Evolutionary conservation across 176 grass and related monocot species (phyloP).

Genomic region (Carex myosuroides): DNA sequence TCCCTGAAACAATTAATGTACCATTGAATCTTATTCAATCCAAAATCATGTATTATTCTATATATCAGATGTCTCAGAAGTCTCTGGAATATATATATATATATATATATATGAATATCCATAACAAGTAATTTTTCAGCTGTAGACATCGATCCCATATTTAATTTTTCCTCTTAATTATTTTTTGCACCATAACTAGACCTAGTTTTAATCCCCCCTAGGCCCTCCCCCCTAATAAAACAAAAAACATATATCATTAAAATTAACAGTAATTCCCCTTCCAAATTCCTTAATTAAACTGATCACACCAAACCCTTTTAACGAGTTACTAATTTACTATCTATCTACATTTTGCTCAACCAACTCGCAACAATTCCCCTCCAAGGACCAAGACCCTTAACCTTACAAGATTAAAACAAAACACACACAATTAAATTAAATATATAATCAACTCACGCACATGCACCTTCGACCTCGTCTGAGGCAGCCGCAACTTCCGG

Average conservation of each 20-base stretch:
- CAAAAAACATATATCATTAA: neutral
- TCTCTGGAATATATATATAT: neutral
- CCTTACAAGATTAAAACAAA: slow-evolving; percentile 1
- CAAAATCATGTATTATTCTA: slow-evolving; percentile 7
- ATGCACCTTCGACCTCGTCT: neutral
- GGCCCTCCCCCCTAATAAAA: neutral
- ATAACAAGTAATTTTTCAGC: neutral
- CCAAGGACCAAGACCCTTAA: neutral
- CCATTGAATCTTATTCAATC: neutral
- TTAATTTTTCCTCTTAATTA: neutral
- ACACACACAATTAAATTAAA: slow-evolving; percentile 4
- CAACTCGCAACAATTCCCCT: slow-evolving; percentile 9
- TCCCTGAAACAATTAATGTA: neutral
- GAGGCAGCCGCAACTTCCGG: neutral
- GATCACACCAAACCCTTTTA: neutral
- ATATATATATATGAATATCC: neutral
- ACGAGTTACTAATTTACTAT: slow-evolving; percentile 12
- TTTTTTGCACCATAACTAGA: slow-evolving; percentile 7
- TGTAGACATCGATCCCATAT: slow-evolving; percentile 1
- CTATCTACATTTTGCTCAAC: slow-evolving; percentile 37
- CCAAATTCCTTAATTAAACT: slow-evolving; percentile 1
- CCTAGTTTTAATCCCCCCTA: neutral
- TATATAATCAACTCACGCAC: slow-evolving; percentile 4
- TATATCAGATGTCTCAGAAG: neutral
- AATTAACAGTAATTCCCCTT: neutral